Evolutionary conservation across 208 protist genomes (phyloP).

Genomic region (Trypanosoma brucei): DNA sequence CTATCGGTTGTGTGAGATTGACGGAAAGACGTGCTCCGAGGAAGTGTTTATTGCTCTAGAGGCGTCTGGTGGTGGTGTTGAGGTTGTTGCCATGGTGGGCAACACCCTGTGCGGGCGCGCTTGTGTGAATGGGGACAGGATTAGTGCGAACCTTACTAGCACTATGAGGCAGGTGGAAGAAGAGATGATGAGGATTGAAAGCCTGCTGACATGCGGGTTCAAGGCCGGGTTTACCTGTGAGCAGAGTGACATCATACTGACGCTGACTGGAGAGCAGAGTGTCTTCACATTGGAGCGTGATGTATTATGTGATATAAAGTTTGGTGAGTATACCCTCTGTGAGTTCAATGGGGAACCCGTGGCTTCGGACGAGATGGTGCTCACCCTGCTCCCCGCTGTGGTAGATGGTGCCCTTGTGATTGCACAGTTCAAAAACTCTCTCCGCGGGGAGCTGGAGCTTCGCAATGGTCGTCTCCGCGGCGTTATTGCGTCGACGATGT

Average conservation of each 20-base stretch:
- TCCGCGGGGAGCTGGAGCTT: slow-evolving; percentile 56
- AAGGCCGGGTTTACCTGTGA: slow-evolving; percentile 38
- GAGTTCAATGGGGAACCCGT: slow-evolving; percentile 40
- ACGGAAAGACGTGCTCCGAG: slow-evolving; percentile 25
- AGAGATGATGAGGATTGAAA: slow-evolving; percentile 45
- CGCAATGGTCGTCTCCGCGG: slow-evolving; percentile 35
- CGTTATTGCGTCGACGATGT: slow-evolving; percentile 43
- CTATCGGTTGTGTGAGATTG: slow-evolving; percentile 48
- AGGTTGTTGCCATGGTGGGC: slow-evolving; percentile 28
- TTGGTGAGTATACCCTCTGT: slow-evolving; percentile 58
- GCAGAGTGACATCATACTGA: slow-evolving; percentile 29
- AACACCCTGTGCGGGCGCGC: slow-evolving; percentile 48
- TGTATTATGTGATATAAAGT: slow-evolving; percentile 33
- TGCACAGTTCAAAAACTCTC: slow-evolving; percentile 43
- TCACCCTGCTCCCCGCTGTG: slow-evolving; percentile 38
- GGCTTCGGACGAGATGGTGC: slow-evolving; percentile 35
- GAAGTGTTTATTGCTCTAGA: slow-evolving; percentile 34
- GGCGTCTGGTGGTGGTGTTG: slow-evolving; percentile 26
- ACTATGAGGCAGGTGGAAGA: slow-evolving; percentile 34
- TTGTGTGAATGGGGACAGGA: slow-evolving; percentile 23
- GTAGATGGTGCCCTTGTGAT: slow-evolving; percentile 37
- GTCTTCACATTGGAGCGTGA: slow-evolving; percentile 39
- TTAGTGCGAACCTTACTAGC: slow-evolving; percentile 37
- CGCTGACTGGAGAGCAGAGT: slow-evolving; percentile 45
- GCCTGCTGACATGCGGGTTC: slow-evolving; percentile 40